Evolutionary conservation across 192 early-diverging fungal genomes (phyloP).

Genomic region (Oehlia diaphana): DNA sequence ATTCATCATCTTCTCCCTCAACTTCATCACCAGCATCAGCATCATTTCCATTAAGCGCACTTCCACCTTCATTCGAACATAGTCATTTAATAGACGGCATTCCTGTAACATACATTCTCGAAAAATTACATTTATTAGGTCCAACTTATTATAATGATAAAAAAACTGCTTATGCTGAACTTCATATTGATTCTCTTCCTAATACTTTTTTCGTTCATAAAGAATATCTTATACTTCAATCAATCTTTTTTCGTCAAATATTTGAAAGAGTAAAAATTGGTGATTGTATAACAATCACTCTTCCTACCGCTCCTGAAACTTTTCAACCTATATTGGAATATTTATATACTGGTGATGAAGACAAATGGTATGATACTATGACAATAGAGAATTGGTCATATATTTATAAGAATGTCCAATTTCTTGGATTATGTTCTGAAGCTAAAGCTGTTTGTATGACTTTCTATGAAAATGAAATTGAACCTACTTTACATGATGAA

Average conservation of each 20-base stretch:
- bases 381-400: constrained; percentile 4
- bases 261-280: constrained; percentile 11
- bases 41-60: not conserved
- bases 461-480: constrained; percentile 7
- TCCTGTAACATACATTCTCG: constrained; percentile 8
- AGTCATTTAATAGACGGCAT: not conserved
- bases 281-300: constrained; percentile 10
- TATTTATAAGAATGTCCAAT: constrained; percentile 17
- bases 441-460: constrained; percentile 20
- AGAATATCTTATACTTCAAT: constrained; percentile 25
- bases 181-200: not conserved
- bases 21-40: not conserved
- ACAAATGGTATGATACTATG: constrained; percentile 11
- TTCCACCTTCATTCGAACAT: not conserved
- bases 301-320: constrained; percentile 4
- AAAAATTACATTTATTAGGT: constrained; percentile 16
- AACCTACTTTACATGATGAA: not conserved
- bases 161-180: constrained; percentile 16
- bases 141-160: constrained; percentile 11
- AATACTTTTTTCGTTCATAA: constrained; percentile 13
- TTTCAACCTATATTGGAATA: constrained; percentile 16
- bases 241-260: constrained; percentile 17
- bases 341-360: constrained; percentile 12
- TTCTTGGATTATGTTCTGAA: constrained; percentile 15
- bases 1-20: not conserved